Evolutionary conservation across 805 yeast genomes (phyloP).

Genomic region (Millerago galiae): DNA sequence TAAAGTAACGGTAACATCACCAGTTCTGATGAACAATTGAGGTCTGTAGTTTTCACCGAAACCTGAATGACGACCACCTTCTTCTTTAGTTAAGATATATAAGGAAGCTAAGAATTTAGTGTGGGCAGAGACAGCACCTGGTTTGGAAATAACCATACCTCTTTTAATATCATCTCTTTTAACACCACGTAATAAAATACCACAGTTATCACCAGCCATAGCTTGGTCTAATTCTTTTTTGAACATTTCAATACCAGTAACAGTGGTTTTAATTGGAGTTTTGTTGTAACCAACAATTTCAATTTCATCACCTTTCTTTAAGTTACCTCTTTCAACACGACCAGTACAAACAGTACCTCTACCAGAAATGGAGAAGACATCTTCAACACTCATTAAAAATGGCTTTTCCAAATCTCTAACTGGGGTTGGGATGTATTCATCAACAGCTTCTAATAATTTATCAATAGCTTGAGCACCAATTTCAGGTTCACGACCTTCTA

Average conservation of each 20-base stretch:
- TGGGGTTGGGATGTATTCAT: slow-evolving; percentile 94
- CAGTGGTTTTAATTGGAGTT: slow-evolving; percentile 85
- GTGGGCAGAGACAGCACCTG: slow-evolving; percentile 88
- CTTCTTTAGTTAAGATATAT: slow-evolving; percentile 90
- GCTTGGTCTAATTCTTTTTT: slow-evolving; percentile 97
- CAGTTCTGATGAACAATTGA: slow-evolving; percentile 93
- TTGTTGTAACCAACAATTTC: slow-evolving; percentile 93
- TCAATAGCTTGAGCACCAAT: slow-evolving; percentile 83
- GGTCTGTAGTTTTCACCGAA: slow-evolving; percentile 98
- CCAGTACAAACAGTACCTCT: slow-evolving; percentile 99
- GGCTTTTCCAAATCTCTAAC: slow-evolving; percentile 93
- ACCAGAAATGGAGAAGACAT: slow-evolving; percentile 96
- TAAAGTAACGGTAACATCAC: slow-evolving; percentile 87
- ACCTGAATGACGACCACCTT: slow-evolving; percentile 99
- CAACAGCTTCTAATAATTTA: slow-evolving; percentile 86
- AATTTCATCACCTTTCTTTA: slow-evolving; percentile 97
- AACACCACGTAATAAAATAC: slow-evolving; percentile 94
- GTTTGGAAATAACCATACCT: slow-evolving; percentile 96
- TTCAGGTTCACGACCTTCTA: slow-evolving; percentile 82
- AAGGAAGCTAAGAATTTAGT: slow-evolving; percentile 89
- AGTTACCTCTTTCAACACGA: slow-evolving; percentile 96
- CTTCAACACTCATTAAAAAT: slow-evolving; percentile 96
- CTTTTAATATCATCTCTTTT: slow-evolving; percentile 95
- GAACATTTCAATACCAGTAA: slow-evolving; percentile 99
- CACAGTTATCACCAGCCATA: slow-evolving; percentile 99